A percentile compares a stretch with the other conserved stretches of the same genome.
Evolutionary conservation across 257 asterid species (phyloP).

Genomic region (Paraleonurus japonicus): DNA sequence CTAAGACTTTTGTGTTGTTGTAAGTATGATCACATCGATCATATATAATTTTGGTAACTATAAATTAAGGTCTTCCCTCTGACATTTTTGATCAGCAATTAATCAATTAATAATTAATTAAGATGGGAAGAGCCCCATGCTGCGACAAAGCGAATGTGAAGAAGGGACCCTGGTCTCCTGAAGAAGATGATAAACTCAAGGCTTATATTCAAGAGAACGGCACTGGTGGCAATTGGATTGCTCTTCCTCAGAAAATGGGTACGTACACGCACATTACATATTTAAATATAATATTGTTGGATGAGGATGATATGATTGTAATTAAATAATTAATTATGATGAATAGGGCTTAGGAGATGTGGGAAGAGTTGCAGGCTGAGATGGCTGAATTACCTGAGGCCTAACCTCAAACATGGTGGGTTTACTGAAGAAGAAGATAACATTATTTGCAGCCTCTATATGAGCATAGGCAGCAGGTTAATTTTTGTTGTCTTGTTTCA

Average conservation of each 20-base stretch:
- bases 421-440: slow-evolving; percentile 94
- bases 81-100: slow-evolving; percentile 35
- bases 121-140: slow-evolving; percentile 96
- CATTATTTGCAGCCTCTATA: slow-evolving; percentile 83
- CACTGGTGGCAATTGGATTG: slow-evolving; percentile 89
- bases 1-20: slow-evolving; percentile 47
- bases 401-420: slow-evolving; percentile 86
- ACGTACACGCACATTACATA: not conserved
- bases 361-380: slow-evolving; percentile 90
- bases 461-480: slow-evolving; percentile 97
- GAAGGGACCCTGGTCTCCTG: slow-evolving; percentile 94
- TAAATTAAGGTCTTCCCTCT: slow-evolving; percentile 64
- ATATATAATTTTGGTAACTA: slow-evolving; percentile 48
- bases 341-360: slow-evolving; percentile 77
- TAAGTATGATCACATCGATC: slow-evolving; percentile 67
- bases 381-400: slow-evolving; percentile 81
- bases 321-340: not conserved
- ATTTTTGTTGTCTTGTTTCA: slow-evolving; percentile 54
- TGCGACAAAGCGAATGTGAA: slow-evolving; percentile 92
- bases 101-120: not conserved
- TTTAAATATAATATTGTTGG: too few relatives aligned
- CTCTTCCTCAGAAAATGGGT: slow-evolving; percentile 92
- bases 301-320: not conserved
- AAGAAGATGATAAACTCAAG: slow-evolving; percentile 87
- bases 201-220: slow-evolving; percentile 65